Evolutionary conservation across 1,284 basidiomycete species (phyloP).

Genomic region (Ganoderma sinense): DNA sequence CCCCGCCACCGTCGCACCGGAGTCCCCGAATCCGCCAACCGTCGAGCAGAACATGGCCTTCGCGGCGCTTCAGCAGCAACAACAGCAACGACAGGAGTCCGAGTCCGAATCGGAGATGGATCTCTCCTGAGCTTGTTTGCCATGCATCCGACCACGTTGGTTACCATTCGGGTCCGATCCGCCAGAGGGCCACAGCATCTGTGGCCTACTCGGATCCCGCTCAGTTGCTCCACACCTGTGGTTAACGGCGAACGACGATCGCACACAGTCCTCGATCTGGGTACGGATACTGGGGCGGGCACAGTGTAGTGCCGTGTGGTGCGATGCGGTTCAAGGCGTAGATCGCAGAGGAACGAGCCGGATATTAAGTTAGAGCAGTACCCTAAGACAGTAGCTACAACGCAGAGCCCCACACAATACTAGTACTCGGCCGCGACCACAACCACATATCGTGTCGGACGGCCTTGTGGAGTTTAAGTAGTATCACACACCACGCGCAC

Average conservation of each 20-base stretch:
- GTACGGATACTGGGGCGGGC: neutral
- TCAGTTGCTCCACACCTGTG: neutral
- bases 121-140: neutral
- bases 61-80: conserved; percentile 64
- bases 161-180: neutral
- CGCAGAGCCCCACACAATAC: conserved; percentile 10
- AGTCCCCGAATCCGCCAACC: conserved; percentile 63
- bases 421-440: neutral
- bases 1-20: conserved; percentile 54
- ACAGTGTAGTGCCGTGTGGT: neutral
- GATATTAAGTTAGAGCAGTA: conserved; percentile 26
- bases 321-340: neutral
- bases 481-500: conserved; percentile 6
- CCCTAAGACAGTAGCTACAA: conserved; percentile 27
- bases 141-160: neutral
- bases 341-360: neutral
- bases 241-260: no score
- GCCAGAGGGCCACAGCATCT: neutral
- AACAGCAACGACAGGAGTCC: conserved; percentile 28
- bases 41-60: conserved; percentile 86
- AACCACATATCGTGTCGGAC: neutral
- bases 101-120: conserved; percentile 17
- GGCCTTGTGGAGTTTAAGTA: neutral
- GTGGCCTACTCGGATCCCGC: neutral
- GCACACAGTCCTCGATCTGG: neutral